Base-by-base conservation (phyloP, 1,284 basidiomycete species). In the Ustilago hordei region DNA sequence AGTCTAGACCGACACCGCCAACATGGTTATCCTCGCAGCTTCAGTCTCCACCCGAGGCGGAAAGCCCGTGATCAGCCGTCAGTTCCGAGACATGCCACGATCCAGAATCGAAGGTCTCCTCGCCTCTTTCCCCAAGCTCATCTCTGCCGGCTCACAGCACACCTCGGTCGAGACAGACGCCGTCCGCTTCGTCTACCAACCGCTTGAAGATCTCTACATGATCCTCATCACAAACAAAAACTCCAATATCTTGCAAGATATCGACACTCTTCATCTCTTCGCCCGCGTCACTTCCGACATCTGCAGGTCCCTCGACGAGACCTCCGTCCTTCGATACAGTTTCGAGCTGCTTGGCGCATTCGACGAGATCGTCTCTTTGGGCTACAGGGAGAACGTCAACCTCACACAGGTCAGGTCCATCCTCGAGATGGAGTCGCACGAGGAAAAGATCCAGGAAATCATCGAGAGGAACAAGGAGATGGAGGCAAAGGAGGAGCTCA, bases 391-490 rank as follows among this genome's bases (percentile, higher is more conserved):
- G 87, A 92, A 93, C 74, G 93, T 98, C 60, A 95, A 93, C 84
- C 87, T 99, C 55, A 91, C 93, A 86, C 95, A 98, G 87, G 93
- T 99, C 53, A 89, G 94, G 80, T 96, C 90, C 82, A 91, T 97
- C 45, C 88, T 99, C 79, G 97, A 98, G 89, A 98, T 98, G 92
- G 97, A 99, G 88, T 94, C 92, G 87, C 97, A 99, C 87, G 97
- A 99, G 87, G 97, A 99, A 88, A 98, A 98, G 89, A 98, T 99
- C 76, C 95, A 99, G 86, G 97, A 99, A 83, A 99, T 99, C 86
- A 99, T 99, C 81, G 93, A 95, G 72, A 82, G 95, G 91, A 99
- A 99, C 89, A 99, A 99, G 88, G 96, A 99, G 88, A 94, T 95
- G 28, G 97, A 99, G 86, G 97, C 97, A 4, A 99, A 99, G 87